Evolutionary conservation across 2,329 filamentous ascomycete species (phyloP).

Genomic region (Xylaria sp.): DNA sequence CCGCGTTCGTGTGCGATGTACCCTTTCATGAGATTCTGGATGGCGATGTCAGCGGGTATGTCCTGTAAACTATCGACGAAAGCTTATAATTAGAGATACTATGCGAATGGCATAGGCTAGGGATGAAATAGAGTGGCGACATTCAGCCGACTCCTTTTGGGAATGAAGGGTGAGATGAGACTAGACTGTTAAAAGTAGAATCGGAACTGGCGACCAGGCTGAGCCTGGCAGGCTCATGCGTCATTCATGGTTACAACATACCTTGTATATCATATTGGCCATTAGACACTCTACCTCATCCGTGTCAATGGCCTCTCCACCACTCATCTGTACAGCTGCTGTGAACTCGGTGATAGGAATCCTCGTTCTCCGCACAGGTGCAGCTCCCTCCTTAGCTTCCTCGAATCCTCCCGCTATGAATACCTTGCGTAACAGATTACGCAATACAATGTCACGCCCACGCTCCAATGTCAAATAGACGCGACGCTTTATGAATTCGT

Average conservation of each 20-base stretch:
- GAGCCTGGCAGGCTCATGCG: too few relatives aligned
- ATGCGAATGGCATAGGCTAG: background rate
- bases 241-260: conserved; percentile 53
- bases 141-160: background rate
- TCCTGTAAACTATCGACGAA: background rate
- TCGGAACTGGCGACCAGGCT: background rate
- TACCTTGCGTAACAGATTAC: conserved; percentile 92
- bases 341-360: conserved; percentile 86
- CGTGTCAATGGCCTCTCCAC: conserved; percentile 74
- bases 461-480: conserved; percentile 96
- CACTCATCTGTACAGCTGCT: conserved; percentile 81
- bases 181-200: background rate
- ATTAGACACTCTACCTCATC: conserved; percentile 97
- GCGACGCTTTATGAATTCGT: conserved; percentile 91
- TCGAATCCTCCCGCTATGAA: conserved; percentile 87
- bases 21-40: conserved; percentile 91
- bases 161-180: background rate
- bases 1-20: conserved; percentile 93
- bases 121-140: too few relatives aligned
- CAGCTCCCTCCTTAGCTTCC: conserved; percentile 73
- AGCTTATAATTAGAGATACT: background rate
- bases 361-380: conserved; percentile 75
- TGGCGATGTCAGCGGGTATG: conserved; percentile 43
- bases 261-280: conserved; percentile 99
- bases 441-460: conserved; percentile 87